Percentiles rank a stretch among this genome's conserved stretches.
These are phyloP conservation scores for Nothophytophthora sp. DNA, from an alignment of 352 stramenopile species.

Conservation along the genomic window DNA sequence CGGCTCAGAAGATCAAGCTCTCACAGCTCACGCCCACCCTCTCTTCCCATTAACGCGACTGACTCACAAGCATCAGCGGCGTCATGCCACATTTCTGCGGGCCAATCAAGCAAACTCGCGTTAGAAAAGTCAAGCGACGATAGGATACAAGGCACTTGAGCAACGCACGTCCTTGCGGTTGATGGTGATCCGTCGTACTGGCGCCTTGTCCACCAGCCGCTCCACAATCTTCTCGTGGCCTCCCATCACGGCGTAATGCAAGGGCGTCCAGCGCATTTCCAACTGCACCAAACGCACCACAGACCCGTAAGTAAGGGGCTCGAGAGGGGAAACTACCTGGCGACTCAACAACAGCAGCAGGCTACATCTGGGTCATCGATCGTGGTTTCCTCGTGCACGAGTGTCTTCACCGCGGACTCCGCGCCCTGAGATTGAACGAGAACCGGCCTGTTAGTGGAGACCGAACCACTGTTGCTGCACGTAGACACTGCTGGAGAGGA, in stretches of 20 bases:
- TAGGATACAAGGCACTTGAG: not conserved
- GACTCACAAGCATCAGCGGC: conserved; percentile 71
- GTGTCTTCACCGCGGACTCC: conserved; percentile 46
- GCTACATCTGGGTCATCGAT: conserved; percentile 79
- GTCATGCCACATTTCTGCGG: conserved; percentile 73
- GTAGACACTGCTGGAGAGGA: too few relatives aligned
- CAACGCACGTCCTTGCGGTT: conserved; percentile 72
- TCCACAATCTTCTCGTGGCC: conserved; percentile 55
- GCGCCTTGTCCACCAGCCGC: conserved; percentile 66
- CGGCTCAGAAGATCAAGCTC: not conserved
- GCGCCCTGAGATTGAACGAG: conserved; percentile 58
- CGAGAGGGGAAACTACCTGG: too few relatives aligned
- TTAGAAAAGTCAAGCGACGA: too few relatives aligned
- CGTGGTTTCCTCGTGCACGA: conserved; percentile 72
- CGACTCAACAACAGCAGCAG: conserved; percentile 14
- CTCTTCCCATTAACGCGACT: not conserved
- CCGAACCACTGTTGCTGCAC: not conserved
- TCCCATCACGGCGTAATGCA: conserved; percentile 82
- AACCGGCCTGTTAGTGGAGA: not conserved
- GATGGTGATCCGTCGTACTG: conserved; percentile 74
- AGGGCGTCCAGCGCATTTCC: conserved; percentile 79
- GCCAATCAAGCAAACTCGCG: not conserved
- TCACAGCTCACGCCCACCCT: not conserved
- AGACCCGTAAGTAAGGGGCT: too few relatives aligned
- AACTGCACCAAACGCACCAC: too few relatives aligned